These are phyloP conservation scores for Dothideomycetes sp. DNA, from an alignment of 2,329 filamentous ascomycete genomes.

Conservation along the genomic window DNA sequence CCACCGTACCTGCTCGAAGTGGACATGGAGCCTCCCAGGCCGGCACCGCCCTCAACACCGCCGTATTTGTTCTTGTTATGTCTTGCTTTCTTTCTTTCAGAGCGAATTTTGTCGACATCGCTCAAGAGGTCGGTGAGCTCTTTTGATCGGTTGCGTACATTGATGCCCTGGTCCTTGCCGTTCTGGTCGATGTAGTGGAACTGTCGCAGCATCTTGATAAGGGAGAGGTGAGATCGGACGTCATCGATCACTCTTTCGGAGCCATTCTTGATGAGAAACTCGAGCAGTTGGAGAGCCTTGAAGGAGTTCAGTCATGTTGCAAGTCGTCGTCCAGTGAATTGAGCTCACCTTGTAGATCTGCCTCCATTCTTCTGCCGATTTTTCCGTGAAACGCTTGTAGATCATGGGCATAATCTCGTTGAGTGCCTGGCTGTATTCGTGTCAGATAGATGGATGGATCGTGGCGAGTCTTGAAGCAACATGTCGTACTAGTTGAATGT, in stretches of 20 bases:
- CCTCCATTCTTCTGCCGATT: constrained; percentile 94
- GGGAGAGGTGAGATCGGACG: constrained; percentile 84
- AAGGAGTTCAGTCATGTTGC: constrained; percentile 56
- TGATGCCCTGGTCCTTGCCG: constrained; percentile 96
- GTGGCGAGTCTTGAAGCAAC: not conserved
- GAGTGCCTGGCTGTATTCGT: constrained; percentile 67
- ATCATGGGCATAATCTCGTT: constrained; percentile 99
- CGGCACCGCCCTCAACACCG: constrained; percentile 76
- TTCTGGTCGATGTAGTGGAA: constrained; percentile 96
- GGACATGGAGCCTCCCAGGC: constrained; percentile 47
- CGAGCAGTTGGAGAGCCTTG: constrained; percentile 75
- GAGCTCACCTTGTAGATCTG: constrained; percentile 89
- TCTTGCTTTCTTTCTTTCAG: constrained; percentile 77
- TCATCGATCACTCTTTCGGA: constrained; percentile 97
- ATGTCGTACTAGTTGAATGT: constrained; percentile 88
- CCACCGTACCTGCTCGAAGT: constrained; percentile 67
- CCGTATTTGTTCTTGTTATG: constrained; percentile 89
- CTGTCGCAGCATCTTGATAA: constrained; percentile 95
- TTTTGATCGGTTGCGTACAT: constrained; percentile 92
- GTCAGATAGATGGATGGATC: constrained; percentile 21
- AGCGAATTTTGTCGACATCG: constrained; percentile 76
- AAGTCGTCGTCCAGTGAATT: constrained; percentile 86
- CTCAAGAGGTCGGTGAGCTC: constrained; percentile 88
- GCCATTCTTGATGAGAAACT: constrained; percentile 96
- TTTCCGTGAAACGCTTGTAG: constrained; percentile 97